Conservation (phyloP, 2,329 filamentous ascomycete genomes). For the Cordyceps sp. region DNA sequence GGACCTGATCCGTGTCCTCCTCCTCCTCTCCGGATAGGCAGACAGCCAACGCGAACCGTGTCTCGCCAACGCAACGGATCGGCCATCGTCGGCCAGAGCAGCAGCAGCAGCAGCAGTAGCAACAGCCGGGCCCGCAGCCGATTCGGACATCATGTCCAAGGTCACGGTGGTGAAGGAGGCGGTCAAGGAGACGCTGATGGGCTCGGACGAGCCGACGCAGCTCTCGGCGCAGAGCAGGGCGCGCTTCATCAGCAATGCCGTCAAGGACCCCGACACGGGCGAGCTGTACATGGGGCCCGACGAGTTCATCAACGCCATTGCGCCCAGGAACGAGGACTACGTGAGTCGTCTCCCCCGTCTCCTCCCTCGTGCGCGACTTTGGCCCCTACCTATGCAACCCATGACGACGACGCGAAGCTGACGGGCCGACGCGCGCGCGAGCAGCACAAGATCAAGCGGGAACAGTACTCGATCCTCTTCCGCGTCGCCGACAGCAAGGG, state of each 20-base stretch:
- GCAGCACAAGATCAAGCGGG: slow-evolving; percentile 93
- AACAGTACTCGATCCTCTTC: slow-evolving; percentile 92
- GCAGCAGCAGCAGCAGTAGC: too few relatives aligned
- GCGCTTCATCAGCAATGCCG: slow-evolving; percentile 61
- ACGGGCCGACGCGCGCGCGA: too few relatives aligned
- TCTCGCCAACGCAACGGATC: too few relatives aligned
- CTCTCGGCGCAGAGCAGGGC: slow-evolving; percentile 60
- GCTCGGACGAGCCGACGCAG: slow-evolving; percentile 37
- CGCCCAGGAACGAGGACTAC: slow-evolving; percentile 75
- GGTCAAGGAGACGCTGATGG: slow-evolving; percentile 68
- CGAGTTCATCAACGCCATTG: slow-evolving; percentile 85
- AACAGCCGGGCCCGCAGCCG: too few relatives aligned
- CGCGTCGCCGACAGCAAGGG: slow-evolving; percentile 68
- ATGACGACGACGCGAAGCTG: too few relatives aligned
- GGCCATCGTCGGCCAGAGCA: too few relatives aligned
- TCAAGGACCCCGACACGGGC: slow-evolving; percentile 56
- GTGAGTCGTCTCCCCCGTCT: slow-evolving; percentile 36
- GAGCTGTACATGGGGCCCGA: slow-evolving; percentile 68
- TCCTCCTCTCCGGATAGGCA: too few relatives aligned
- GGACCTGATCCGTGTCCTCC: too few relatives aligned
- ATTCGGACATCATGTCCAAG: slow-evolving; percentile 18
- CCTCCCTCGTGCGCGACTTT: not conserved
- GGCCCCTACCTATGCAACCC: too few relatives aligned
- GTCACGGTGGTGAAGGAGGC: slow-evolving; percentile 42
- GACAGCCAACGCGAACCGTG: too few relatives aligned